Percentiles rank a stretch among this genome's conserved stretches.
Conservation (phyloP, 768 basidiomycete species). For the Tulasnella sp. region DNA sequence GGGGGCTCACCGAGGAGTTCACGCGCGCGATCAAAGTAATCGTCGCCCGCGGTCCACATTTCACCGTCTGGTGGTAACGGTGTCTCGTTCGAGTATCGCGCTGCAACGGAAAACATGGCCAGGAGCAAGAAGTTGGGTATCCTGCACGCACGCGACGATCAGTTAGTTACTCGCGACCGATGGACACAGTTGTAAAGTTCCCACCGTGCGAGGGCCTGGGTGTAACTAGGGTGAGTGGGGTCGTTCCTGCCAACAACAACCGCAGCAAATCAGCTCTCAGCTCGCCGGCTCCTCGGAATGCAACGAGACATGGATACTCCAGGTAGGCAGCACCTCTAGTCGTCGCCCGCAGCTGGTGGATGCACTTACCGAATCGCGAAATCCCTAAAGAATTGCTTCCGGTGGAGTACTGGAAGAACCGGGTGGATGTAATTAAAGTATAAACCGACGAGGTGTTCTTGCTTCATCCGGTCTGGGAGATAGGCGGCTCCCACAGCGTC, state of each 20-base stretch:
- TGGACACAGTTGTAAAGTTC: conserved; percentile 8
- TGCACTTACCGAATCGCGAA: conserved; percentile 35
- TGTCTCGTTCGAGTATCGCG: conserved; percentile 49
- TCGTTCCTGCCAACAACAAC: conserved; percentile 9
- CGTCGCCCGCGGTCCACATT: conserved; percentile 83
- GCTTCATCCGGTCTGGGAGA: conserved; percentile 56
- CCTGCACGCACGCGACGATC: conserved; percentile 44
- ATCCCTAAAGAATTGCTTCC: conserved; percentile 59
- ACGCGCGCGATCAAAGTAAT: conserved; percentile 65
- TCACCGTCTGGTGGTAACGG: conserved; percentile 33
- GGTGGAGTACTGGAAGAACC: conserved; percentile 71
- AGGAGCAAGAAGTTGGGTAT: conserved; percentile 43
- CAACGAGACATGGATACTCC: conserved; percentile 2
- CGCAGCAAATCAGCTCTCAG: no score
- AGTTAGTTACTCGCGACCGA: conserved; percentile 48
- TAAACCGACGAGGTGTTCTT: conserved; percentile 65
- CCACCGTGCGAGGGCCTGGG: background rate
- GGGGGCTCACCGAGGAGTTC: conserved; percentile 44
- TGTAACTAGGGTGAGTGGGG: conserved; percentile 10
- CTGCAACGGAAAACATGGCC: conserved; percentile 78
- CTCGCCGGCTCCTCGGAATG: background rate
- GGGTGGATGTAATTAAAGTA: conserved; percentile 84
- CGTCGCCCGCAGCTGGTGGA: background rate
- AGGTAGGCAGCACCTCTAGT: no score
- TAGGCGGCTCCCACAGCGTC: conserved; percentile 34